phyloP scores from a whole-genome alignment of 208 protist species.

The Trypanosoma melophagium region DNA sequence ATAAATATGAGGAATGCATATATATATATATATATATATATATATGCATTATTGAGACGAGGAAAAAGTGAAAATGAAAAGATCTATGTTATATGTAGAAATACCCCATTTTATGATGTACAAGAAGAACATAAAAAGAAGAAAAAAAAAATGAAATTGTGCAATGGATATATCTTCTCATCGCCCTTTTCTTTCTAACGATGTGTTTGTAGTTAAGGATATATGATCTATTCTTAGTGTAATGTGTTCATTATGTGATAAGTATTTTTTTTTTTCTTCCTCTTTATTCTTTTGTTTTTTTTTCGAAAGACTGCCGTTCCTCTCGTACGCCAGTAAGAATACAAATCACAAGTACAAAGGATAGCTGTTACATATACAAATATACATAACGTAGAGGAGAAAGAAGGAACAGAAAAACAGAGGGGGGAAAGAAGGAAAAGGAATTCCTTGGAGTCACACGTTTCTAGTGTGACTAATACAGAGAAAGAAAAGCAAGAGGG shows the following conservation, averaged over 20 bases:
- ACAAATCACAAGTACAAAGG: neutral
- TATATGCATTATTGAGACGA: too few species aligned
- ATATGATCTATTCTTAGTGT: too few species aligned
- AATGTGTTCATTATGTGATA: too few species aligned
- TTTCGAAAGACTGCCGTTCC: too few species aligned
- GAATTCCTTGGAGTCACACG: neutral
- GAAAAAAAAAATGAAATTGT: neutral
- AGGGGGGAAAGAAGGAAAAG: neutral
- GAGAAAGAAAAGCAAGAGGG: neutral
- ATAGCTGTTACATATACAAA: too few species aligned
- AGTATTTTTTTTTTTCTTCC: too few species aligned
- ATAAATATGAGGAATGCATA: neutral
- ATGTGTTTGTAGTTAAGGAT: neutral
- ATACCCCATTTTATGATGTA: constrained; percentile 3
- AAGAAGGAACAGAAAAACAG: neutral
- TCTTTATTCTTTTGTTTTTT: too few species aligned
- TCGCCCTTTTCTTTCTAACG: neutral
- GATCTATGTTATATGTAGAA: constrained; percentile 5
- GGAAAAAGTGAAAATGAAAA: constrained; percentile 2
- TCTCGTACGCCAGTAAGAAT: neutral
- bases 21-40: neutral
- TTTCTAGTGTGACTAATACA: neutral
- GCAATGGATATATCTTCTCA: neutral
- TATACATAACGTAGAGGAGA: neutral
- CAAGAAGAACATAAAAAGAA: constrained; percentile 6